These are phyloP conservation scores for Apostasia ramifera DNA, from an alignment of 106 monocot genomes.

Conservation along the genomic window DNA sequence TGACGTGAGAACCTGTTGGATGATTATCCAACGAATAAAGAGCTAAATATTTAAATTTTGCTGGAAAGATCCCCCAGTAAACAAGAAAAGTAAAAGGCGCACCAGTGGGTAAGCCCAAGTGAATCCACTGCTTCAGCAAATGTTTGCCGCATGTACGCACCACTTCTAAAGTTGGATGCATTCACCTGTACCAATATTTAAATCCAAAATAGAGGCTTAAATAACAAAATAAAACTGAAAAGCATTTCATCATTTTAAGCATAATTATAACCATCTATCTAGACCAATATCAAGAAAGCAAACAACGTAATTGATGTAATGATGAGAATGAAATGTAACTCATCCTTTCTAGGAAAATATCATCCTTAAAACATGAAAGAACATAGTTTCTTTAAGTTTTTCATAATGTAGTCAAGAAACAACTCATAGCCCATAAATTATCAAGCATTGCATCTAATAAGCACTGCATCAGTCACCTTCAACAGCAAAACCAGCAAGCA, in stretches of 20 bases:
- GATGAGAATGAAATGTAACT: neutral
- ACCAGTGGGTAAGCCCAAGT: conserved; percentile 68
- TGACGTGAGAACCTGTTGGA: neutral
- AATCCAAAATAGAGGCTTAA: neutral
- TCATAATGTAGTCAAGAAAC: too few species aligned
- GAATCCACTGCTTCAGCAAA: conserved; percentile 83
- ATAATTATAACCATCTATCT: neutral
- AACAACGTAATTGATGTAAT: neutral
- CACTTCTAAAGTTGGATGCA: conserved; percentile 82
- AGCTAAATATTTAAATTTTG: conserved; percentile 8
- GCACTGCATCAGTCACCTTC: neutral
- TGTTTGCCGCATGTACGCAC: conserved; percentile 68
- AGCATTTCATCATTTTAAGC: neutral
- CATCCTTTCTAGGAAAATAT: neutral
- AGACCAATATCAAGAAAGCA: neutral
- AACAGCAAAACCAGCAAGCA: neutral
- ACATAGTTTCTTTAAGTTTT: too few species aligned
- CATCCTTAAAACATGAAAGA: neutral
- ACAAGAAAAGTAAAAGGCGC: neutral
- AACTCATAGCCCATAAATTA: too few species aligned
- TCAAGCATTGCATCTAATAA: neutral
- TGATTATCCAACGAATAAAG: neutral
- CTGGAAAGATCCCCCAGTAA: too few species aligned
- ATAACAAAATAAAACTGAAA: neutral
- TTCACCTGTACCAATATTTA: conserved; percentile 42